Base-by-base conservation (phyloP, 2,329 filamentous ascomycete genomes). In the Penicillium janthinellum region DNA sequence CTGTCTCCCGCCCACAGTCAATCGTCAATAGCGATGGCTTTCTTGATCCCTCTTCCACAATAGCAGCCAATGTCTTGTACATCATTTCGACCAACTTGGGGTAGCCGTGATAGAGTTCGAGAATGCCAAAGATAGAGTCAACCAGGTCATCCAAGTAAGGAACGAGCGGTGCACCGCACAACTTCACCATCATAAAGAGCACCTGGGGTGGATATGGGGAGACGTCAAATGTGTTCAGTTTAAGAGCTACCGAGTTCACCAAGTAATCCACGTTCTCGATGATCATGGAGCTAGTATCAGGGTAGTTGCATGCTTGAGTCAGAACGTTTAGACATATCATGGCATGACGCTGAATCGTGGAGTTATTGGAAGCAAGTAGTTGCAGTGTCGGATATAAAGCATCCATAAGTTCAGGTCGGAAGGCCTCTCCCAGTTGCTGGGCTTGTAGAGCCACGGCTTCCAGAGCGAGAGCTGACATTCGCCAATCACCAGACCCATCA, bases 91-190 rank as follows among this genome's bases (percentile, higher is more conserved):
- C 93, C 58, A 99, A 87, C 17, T 84, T 79, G 0, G 92, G 88
- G 73, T 99, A 98, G 1, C 95, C 95, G 69, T 99, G 95, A 69
- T 95, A 99, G 69, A 92, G 91, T 66, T 97, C 92, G n/a, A 99
- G 79, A 0, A 93, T 92, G 0, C 90, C 90, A 73, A 99, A 98
- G 41, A 99, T 92, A 0, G 91, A 94, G 4, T 88, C 90, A 3
- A 98, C 88, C 0, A 96, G 86, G 71, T 99, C 95, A 70, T 98
- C 94, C 1, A 99, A 81, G 71, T 93, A 97, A 0, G 93, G 92
- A 11, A 99, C 82, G 22, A 99, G 75, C 7, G 83, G 83, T 1
- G 92, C 88, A 0, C 95, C 95, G 17, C 92, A 91, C 14, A 99
- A 83, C 28, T 86, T 88, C 61, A 98, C 88, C 90, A 98, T 96